A percentile compares a stretch with the other conserved stretches of the same genome.
Conservation (phyloP, 345 rosid genomes). For the Rhodamnia rubescens region DNA sequence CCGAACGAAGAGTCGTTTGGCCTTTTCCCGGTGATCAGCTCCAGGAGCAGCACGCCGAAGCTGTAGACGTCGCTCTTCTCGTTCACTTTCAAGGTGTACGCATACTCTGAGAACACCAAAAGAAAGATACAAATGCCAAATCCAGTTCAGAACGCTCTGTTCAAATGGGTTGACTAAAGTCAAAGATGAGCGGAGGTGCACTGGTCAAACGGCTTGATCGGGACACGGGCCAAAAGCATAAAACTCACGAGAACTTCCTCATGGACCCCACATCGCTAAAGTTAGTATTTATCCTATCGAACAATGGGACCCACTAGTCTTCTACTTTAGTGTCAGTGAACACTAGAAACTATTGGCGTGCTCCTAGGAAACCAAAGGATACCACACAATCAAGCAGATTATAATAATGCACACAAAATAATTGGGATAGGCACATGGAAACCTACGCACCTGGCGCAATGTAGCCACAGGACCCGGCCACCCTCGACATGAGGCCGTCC, state of each 20-base stretch:
- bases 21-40: slow-evolving; percentile 51
- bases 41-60: slow-evolving; percentile 53
- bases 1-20: slow-evolving; percentile 51
- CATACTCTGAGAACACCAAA: slow-evolving; percentile 34
- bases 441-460: slow-evolving; percentile 62
- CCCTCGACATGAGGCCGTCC: slow-evolving; percentile 27
- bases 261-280: background rate
- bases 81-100: slow-evolving; percentile 39
- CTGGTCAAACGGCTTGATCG: too few species aligned
- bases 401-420: background rate
- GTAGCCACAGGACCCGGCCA: slow-evolving; percentile 69
- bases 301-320: background rate
- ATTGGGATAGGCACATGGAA: background rate
- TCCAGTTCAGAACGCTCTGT: background rate
- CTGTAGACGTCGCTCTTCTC: slow-evolving; percentile 70
- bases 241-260: background rate
- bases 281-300: background rate
- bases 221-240: background rate
- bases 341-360: background rate
- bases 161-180: background rate
- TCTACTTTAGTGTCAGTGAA: background rate
- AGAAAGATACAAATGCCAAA: background rate
- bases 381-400: background rate
- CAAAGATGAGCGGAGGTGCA: background rate
- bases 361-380: background rate